Percentiles rank a stretch among this genome's conserved stretches.
Evolutionary conservation across 2,329 filamentous ascomycete species (phyloP).

Genomic region (Aureobasidium sp.): DNA sequence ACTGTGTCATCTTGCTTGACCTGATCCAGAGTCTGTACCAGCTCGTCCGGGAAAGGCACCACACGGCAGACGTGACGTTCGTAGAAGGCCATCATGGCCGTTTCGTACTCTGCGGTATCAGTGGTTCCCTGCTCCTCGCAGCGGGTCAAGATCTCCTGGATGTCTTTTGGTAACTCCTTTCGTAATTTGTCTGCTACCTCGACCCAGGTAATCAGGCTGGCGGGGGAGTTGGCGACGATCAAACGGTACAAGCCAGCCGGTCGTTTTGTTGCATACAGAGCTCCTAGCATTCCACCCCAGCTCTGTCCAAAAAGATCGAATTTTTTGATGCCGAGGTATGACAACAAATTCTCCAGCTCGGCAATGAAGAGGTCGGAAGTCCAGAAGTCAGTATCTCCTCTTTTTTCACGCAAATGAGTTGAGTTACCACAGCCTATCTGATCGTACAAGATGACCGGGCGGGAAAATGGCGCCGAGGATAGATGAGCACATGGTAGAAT

Average conservation of each 20-base stretch:
- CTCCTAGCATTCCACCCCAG: constrained; percentile 49
- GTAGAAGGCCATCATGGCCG: constrained; percentile 28
- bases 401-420: constrained; percentile 43
- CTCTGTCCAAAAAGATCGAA: constrained; percentile 45
- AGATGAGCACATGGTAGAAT: constrained; percentile 35
- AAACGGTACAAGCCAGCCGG: constrained; percentile 35
- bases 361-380: constrained; percentile 40
- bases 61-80: constrained; percentile 27
- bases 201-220: constrained; percentile 27
- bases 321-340: constrained; percentile 34
- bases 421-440: constrained; percentile 46
- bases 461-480: constrained; percentile 27
- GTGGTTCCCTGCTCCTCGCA: constrained; percentile 27
- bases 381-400: constrained; percentile 44
- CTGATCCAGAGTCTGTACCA: constrained; percentile 23
- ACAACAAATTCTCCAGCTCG: constrained; percentile 45
- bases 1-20: constrained; percentile 31
- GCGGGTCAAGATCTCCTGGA: constrained; percentile 26
- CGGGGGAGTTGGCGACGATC: constrained; percentile 29
- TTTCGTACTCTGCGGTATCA: constrained; percentile 29
- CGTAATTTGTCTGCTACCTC: constrained; percentile 24
- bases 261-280: constrained; percentile 35
- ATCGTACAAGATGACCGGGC: constrained; percentile 49
- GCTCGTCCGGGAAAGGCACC: constrained; percentile 26
- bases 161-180: constrained; percentile 24